Evolutionary conservation across 352 stramenopile species (phyloP), one percentile per base, ranked within the genome.

Genomic region (Pythium volutum): DNA sequence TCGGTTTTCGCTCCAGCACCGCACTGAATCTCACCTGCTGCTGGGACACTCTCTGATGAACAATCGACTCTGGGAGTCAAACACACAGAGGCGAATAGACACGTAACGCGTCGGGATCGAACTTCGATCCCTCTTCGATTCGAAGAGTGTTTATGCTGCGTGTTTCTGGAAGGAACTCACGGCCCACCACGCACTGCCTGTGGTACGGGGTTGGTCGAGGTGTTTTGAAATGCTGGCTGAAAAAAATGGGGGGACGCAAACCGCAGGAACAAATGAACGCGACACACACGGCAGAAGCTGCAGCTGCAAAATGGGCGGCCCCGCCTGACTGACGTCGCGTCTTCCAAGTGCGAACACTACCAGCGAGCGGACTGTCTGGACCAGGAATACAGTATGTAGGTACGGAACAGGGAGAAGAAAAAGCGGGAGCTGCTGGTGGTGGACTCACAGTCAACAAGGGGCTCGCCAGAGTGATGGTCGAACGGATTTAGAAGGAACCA

Each of bases 151-250:
- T 15, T 36, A 53, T 2, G 6, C 43, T 33, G 31, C 14, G 31
- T 36, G 10, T 36, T 36, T 36, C 14, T 36, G 31, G 29, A 5
- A 34, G 29, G 29, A 34, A 4, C 10, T 14, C 48, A 31, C 20
- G 18, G 8, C 27, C 31, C 29, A n/a, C 26, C 49, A 31, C 49
- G 49, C 49, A 56, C 49, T 56, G 33, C 49, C 33, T 20, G 9
- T 33, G 49, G 23, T 46, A 56, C 31, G n/a, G 49, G 49, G 49
- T 56, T 20, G 41, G 27, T 9, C 26, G 31, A 27, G 31, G n/a
- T n/a, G n/a, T n/a, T n/a, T n/a, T n/a, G n/a, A n/a, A n/a, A n/a
- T 46, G 26, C 20, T 56, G 49, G 49, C 49, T 55, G 49, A 55
- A 31, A 46, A 55, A 31, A 46, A 46, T 26, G 47, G 25, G 47